phyloP scores from a whole-genome alignment of 768 basidiomycete species.

The Sporobolomyces phaffii region DNA sequence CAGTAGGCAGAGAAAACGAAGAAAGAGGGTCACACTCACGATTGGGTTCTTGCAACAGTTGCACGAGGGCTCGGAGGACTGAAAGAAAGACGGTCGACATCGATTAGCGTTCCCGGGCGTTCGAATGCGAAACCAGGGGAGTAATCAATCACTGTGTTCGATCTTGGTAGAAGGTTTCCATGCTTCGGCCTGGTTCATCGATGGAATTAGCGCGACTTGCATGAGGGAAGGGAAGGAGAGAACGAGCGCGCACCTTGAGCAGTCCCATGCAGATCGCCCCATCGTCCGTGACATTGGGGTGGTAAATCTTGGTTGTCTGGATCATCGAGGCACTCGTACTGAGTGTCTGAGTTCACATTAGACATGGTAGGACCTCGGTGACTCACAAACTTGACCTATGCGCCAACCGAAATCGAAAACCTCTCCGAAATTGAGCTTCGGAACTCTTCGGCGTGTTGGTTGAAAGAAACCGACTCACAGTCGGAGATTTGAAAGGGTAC shows the following conservation, averaged over 20 bases:
- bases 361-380: no score
- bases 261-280: constrained; percentile 39
- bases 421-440: no score
- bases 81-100: not conserved
- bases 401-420: no score
- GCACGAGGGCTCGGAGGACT: constrained; percentile 38
- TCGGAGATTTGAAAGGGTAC: constrained; percentile 40
- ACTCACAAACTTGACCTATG: constrained; percentile 40
- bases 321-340: not conserved
- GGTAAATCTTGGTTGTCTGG: constrained; percentile 39
- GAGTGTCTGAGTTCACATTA: no score
- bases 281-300: constrained; percentile 40
- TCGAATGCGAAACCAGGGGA: not conserved
- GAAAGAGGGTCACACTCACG: constrained; percentile 6
- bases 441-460: no score
- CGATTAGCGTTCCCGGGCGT: not conserved
- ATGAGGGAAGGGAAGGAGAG: not conserved
- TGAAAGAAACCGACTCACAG: no score
- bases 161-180: constrained; percentile 41
- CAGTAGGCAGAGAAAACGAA: not conserved
- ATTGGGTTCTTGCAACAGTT: constrained; percentile 38
- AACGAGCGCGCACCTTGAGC: constrained; percentile 21
- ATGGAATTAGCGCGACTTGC: not conserved
- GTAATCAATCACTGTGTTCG: constrained; percentile 26
- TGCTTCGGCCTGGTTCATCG: constrained; percentile 27